These are phyloP conservation scores for Hypoxylon sp. DNA, from an alignment of 2,329 filamentous ascomycete species.

Conservation along the genomic window DNA sequence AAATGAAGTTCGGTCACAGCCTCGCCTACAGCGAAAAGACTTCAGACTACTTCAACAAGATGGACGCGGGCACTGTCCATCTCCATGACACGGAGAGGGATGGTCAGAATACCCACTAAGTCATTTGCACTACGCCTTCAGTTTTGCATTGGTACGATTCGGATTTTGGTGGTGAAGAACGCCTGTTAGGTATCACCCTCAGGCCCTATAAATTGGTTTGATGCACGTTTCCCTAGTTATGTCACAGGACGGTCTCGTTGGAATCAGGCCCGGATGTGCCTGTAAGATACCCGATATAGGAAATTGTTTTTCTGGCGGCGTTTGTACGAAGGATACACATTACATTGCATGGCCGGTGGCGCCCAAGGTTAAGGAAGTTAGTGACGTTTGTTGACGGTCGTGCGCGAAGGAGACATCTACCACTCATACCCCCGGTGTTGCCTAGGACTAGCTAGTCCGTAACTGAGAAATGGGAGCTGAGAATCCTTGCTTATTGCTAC, in stretches of 20 bases:
- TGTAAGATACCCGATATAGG: constrained; percentile 22
- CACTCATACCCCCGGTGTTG: neutral
- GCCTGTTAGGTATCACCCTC: constrained; percentile 1
- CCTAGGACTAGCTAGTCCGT: neutral
- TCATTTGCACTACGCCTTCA: neutral
- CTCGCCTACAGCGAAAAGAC: constrained; percentile 33
- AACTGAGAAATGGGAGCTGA: neutral
- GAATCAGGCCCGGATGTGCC: constrained; percentile 7
- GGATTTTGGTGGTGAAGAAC: neutral
- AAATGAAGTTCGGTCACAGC: constrained; percentile 45
- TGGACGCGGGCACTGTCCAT: neutral
- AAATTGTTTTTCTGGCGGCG: constrained; percentile 3
- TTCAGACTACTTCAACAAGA: constrained; percentile 13
- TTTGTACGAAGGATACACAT: constrained; percentile 3
- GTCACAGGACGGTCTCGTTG: constrained; percentile 1
- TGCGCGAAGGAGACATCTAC: neutral
- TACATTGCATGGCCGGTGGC: neutral
- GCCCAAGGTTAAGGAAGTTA: neutral
- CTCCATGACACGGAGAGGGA: neutral
- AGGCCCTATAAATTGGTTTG: constrained; percentile 21
- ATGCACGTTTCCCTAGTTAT: constrained; percentile 18
- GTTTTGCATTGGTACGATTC: constrained; percentile 2
- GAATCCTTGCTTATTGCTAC: neutral
- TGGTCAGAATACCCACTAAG: constrained; percentile 1
- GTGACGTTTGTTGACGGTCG: neutral